Evolutionary conservation across 2,329 filamentous ascomycete genomes (phyloP), one percentile per base, ranked within the genome.

Genomic region (Arthroderma sp.): DNA sequence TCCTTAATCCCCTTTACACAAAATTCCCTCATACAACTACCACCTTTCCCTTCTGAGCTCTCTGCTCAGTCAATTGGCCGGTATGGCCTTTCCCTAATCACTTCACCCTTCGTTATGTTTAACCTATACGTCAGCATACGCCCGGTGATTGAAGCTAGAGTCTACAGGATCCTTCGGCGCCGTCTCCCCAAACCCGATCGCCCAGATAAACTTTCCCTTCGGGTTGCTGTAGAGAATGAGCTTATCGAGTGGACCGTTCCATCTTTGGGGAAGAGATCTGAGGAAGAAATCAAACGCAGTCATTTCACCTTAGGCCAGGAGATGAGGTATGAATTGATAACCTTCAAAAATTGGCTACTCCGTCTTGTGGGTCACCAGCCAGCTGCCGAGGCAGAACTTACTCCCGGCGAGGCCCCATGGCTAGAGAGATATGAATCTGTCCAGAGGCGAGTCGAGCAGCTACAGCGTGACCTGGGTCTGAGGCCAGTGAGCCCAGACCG

Each of bases 201-300:
- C 6, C 70, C 71, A 11, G 71, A 74, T 62, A 70, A 71, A 33
- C 65, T 73, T 28, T 74, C 72, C 6, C 66, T 74, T 56, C 66
- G 69, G 55, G 71, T 74, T 58, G 72, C 72, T 6, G 64, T 67
- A n/a, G 71, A 74, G 43, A 72, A 73, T 60, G 73, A 73, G 43
- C 66, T 74, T 15, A 66, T 74, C 44, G 72, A 74, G 56, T 74
- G 72, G 72, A 71, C 73, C 41, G 67, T 72, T 21, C 72, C 72
- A 9, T 67, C 67, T 3, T 63, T 73, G 5, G 72, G 71, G 2
- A 70, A 71, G 43, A 67, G 70, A 55, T 65, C 70, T n/a, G 68
- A 70, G 51, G 71, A 74, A 59, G 72, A 74, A 59, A 65, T 64
- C 54, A 63, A 64, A n/a, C 70, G 72, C 38, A 64, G 65, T 53